These are phyloP conservation scores for Boletellus ananas DNA, from an alignment of 768 basidiomycete species.

Conservation along the genomic window DNA sequence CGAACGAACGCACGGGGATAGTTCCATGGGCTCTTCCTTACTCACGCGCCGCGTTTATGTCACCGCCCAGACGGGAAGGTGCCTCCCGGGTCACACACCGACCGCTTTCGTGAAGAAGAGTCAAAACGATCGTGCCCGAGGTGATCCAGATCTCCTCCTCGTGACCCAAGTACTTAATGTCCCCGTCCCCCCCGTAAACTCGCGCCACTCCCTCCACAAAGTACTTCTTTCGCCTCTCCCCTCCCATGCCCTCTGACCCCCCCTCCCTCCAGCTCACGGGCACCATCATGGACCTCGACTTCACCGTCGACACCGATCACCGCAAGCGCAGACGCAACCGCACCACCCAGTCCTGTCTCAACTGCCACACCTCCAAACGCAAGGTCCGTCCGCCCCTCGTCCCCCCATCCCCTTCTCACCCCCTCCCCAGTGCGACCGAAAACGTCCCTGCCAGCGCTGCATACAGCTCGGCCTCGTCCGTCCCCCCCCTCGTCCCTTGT, in stretches of 20 bases:
- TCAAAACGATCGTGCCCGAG: constrained; percentile 32
- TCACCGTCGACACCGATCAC: constrained; percentile 67
- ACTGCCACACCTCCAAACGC: constrained; percentile 92
- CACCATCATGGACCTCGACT: constrained; percentile 76
- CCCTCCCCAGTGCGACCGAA: constrained; percentile 68
- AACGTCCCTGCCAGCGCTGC: constrained; percentile 86
- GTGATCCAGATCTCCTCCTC: constrained; percentile 45
- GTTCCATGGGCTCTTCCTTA: constrained; percentile 20
- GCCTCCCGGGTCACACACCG: constrained; percentile 31
- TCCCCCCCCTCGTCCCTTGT: constrained; percentile 1
- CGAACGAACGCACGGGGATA: constrained; percentile 23
- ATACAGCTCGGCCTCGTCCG: constrained; percentile 82
- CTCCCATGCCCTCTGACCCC: constrained; percentile 50
- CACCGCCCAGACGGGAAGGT: constrained; percentile 35
- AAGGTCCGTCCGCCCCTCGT: constrained; percentile 51
- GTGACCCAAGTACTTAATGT: constrained; percentile 54
- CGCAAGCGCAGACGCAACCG: constrained; percentile 86
- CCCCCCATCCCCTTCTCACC: constrained; percentile 5
- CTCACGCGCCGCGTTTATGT: constrained; percentile 36
- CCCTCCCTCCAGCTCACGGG: constrained; percentile 63
- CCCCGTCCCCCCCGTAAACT: constrained; percentile 39
- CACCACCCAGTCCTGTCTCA: constrained; percentile 82
- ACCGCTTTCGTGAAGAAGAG: constrained; percentile 34
- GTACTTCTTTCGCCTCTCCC: constrained; percentile 34
- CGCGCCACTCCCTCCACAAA: constrained; percentile 50